phyloP scores from a whole-genome alignment of 129 eudicot species.

The Calendula officinalis region DNA sequence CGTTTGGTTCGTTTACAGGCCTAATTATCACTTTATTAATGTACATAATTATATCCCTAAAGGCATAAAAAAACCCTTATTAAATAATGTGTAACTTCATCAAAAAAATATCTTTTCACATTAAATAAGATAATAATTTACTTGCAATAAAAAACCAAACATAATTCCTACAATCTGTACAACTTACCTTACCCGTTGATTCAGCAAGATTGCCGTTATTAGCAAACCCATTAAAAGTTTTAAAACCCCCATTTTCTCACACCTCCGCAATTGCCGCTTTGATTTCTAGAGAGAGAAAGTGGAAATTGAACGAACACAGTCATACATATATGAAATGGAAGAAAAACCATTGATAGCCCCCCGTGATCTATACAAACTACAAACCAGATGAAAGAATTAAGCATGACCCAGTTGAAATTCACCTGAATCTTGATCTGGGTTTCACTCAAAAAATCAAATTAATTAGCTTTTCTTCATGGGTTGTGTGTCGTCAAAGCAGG shows the following conservation, averaged over 20 bases:
- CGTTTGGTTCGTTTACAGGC: too few relatives aligned
- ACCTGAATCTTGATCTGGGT: slow-evolving; percentile 29
- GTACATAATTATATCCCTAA: too few relatives aligned
- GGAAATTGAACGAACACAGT: background rate
- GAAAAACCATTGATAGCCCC: slow-evolving; percentile 18
- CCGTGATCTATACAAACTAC: slow-evolving; percentile 31
- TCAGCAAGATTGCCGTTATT: slow-evolving; percentile 32
- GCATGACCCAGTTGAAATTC: slow-evolving; percentile 24
- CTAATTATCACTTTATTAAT: too few relatives aligned
- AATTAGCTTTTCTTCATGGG: slow-evolving; percentile 47
- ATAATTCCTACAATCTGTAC: slow-evolving; percentile 13
- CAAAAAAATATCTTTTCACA: too few relatives aligned
- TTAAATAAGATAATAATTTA: background rate
- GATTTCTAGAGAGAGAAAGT: slow-evolving; percentile 18
- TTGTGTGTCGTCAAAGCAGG: slow-evolving; percentile 81
- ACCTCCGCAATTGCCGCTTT: slow-evolving; percentile 37
- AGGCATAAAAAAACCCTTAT: too few relatives aligned
- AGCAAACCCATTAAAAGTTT: slow-evolving; percentile 14
- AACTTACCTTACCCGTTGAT: slow-evolving; percentile 31
- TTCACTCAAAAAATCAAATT: slow-evolving; percentile 4
- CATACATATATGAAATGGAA: slow-evolving; percentile 14
- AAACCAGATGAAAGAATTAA: background rate
- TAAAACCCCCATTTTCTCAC: slow-evolving; percentile 25
- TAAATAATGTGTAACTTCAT: too few relatives aligned
- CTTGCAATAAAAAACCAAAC: slow-evolving; percentile 6